Evolutionary conservation across 202 grass and related monocot species (phyloP).

Genomic region (Setaria italica): DNA sequence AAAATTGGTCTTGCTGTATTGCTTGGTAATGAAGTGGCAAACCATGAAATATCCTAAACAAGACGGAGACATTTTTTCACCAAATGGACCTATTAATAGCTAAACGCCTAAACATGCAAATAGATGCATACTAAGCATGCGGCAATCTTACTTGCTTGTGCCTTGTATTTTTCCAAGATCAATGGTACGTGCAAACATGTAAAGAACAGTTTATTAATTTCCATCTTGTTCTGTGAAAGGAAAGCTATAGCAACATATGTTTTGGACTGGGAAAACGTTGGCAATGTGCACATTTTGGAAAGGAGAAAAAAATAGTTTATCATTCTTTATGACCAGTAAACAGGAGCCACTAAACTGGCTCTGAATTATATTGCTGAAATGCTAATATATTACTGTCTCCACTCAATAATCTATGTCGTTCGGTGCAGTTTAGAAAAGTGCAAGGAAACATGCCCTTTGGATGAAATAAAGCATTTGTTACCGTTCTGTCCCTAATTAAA

Average conservation of each 20-base stretch:
- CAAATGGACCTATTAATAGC: too few species aligned
- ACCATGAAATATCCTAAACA: neutral
- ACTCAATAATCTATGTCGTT: neutral
- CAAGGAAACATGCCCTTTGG: too few species aligned
- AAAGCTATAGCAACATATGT: too few species aligned
- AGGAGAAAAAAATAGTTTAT: neutral
- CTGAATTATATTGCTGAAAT: constrained; percentile 34
- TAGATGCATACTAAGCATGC: too few species aligned
- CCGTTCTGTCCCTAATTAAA: neutral
- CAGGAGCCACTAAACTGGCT: constrained; percentile 13
- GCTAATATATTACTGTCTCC: neutral
- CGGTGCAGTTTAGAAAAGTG: neutral
- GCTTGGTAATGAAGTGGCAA: neutral
- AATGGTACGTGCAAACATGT: too few species aligned
- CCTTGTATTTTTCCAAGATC: too few species aligned
- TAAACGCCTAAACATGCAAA: too few species aligned
- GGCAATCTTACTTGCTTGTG: too few species aligned
- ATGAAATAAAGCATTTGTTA: neutral
- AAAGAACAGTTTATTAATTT: too few species aligned
- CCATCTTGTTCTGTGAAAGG: too few species aligned
- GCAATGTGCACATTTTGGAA: constrained; percentile 15
- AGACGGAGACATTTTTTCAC: neutral
- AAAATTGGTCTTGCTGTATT: neutral
- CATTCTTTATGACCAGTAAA: neutral
- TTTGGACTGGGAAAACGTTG: neutral